Base-by-base conservation (phyloP, 345 rosid genomes). In the Cardamine chenopodiifolia region DNA sequence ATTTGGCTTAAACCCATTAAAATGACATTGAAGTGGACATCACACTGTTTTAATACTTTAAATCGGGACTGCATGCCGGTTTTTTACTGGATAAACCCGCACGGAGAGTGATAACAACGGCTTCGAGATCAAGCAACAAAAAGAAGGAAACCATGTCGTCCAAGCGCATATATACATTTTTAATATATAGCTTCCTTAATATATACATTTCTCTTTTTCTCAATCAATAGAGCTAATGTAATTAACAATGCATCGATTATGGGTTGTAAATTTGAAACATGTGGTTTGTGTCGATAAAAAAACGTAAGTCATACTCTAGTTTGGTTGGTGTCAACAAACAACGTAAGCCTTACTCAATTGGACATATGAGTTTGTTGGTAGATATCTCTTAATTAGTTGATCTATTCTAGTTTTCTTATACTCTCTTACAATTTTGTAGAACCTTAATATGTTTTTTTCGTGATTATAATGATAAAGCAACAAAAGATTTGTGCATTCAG, bases 241-340 rank as follows among this genome's bases (percentile, higher is more conserved):
- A 17, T 57, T 12, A 14, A 39, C 31, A 29, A 66, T 22, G 45
- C 37, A 11, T 47, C 22, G 19, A 19, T 49, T 49, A 34, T 49
- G 62, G 44, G 45, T 14, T 63, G 50, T 6, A 29, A 52, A 19
- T 39, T 1, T 11, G 31, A 34, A 74, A 66, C 37, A 55, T 7
- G 67, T 58, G 78, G 18, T 40, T 39, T 40, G 35, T 20, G 47
- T 60, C 52, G 73, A 50, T 60, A 40, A 67, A 40, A 67, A 75
- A 75, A 75, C 79, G 73, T 68, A 50, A 68, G 48, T 20, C 79
- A 20, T 44, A 68, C 79, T 67, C 73, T 39, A 59, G 68, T 60
- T 75, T 60, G 68, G 79, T 75, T 75, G 73, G 73, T 67, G 62
- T 50, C 40, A 60, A 22, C 55, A 7, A 59, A 22, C 49, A 59